phyloP scores from a whole-genome alignment of 2,329 filamentous ascomycete species.

The Ophiostoma angusticollis region DNA sequence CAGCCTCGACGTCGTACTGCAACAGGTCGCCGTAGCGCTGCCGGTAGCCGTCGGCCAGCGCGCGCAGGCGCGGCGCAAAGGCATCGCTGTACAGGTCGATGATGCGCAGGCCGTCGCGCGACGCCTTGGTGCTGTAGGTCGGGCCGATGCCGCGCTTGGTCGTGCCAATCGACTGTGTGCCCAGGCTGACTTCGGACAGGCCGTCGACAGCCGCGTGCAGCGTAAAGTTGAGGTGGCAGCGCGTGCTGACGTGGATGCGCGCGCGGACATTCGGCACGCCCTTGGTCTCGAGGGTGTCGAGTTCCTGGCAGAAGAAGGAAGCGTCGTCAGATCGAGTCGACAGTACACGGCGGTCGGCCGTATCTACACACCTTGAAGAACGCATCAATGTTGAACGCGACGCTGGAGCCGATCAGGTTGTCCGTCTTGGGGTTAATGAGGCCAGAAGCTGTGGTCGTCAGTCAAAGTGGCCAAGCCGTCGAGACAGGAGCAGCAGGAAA shows the following conservation, averaged over 20 bases:
- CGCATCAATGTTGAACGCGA: constrained; percentile 47
- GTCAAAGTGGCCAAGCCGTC: constrained; percentile 28
- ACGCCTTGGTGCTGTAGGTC: constrained; percentile 38
- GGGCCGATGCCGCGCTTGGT: constrained; percentile 16
- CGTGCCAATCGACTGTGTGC: constrained; percentile 18
- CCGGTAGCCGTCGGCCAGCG: constrained; percentile 48
- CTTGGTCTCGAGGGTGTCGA: constrained; percentile 27
- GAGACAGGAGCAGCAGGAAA: neutral
- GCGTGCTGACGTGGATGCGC: constrained; percentile 49
- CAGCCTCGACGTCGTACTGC: constrained; percentile 54
- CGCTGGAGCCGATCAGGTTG: constrained; percentile 61
- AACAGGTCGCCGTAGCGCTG: constrained; percentile 51
- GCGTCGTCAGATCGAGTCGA: no score
- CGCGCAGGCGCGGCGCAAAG: constrained; percentile 54
- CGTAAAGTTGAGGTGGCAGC: constrained; percentile 51
- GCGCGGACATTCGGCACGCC: constrained; percentile 26
- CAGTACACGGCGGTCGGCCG: no score
- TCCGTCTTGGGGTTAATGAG: constrained; percentile 57
- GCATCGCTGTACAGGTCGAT: constrained; percentile 55
- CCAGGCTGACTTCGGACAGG: constrained; percentile 21
- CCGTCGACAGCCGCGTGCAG: constrained; percentile 57
- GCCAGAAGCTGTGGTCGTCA: constrained; percentile 45
- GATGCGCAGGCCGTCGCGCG: constrained; percentile 53
- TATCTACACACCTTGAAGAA: constrained; percentile 22
- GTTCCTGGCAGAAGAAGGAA: constrained; percentile 17